Base-by-base conservation (phyloP, 192 early-diverging fungal genomes). In the Backusella circina region DNA sequence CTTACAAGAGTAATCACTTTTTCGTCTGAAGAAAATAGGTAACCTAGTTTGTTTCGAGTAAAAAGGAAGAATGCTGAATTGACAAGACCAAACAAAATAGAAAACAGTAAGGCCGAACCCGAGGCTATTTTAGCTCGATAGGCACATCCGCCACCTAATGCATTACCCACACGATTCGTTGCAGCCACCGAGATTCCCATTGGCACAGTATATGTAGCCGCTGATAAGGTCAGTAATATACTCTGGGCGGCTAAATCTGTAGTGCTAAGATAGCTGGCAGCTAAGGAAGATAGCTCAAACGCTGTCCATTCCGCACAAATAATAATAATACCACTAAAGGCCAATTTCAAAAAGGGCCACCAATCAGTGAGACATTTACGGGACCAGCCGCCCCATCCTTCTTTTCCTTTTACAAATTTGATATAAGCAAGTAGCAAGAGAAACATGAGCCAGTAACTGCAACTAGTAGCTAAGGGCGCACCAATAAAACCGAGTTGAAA, bases 331-430 rank as follows among this genome's bases (percentile, higher is more conserved):
- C 90, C 88, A 9, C 91, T 90, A 23, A 91, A 57, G 0, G 90
- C 94, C 30, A 95, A 86, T 13, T 78, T 71, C 61, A 85, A 84
- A 75, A 90, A 88, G 71, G 82, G 76, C 9, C 79, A 75, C 86
- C 84, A 84, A 3, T 78, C 67, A 51, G 39, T 64, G 9, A 86
- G 44, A 38, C 81, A 79, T 21, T 79, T 82, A 37, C 75, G 28
- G 2, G 90, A 88, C 87, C 88, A 92, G 1, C 93, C 94, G 57
- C 92, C 93, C 93, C 90, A 95, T n/a, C 82, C 80, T 3, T 85
- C 79, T 0, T 78, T 73, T 21, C 90, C 90, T 15, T 83, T 77
- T 35, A 93, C 71, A 77, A 76, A 86, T 15, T 75, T 72, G 61
- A 80, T 83, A 67, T 93, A 94, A 13, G 84, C 39, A 6, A 84